Conservation (phyloP, 108 stramenopile genomes). For the Nitzschia sp. region DNA sequence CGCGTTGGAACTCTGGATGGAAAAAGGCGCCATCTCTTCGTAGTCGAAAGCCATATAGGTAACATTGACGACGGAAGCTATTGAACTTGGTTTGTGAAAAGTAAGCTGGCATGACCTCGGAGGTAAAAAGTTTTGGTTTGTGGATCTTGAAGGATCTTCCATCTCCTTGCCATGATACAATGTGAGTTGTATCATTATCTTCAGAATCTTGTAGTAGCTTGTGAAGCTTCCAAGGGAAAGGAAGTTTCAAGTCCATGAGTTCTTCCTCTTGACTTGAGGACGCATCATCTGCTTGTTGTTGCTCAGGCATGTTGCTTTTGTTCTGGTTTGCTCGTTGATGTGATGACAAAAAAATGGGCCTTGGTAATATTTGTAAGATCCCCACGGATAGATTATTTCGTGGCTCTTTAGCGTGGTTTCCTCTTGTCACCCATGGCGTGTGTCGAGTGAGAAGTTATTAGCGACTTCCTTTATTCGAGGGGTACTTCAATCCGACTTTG, state of each 20-base stretch:
- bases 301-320: background rate
- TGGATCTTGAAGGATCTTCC: slow-evolving; percentile 60
- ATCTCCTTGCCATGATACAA: slow-evolving; percentile 63
- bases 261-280: background rate
- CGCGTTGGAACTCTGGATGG: slow-evolving; percentile 18
- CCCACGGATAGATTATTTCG: too few species aligned
- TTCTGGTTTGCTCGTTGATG: too few species aligned
- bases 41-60: slow-evolving; percentile 15
- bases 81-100: slow-evolving; percentile 54
- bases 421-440: too few species aligned
- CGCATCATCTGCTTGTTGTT: background rate
- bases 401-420: too few species aligned
- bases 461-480: too few species aligned
- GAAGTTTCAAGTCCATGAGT: slow-evolving; percentile 22
- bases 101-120: slow-evolving; percentile 50
- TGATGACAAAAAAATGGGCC: too few species aligned
- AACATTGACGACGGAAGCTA: slow-evolving; percentile 64
- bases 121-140: slow-evolving; percentile 52
- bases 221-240: slow-evolving; percentile 48
- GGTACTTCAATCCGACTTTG: too few species aligned
- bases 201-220: slow-evolving; percentile 50
- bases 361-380: too few species aligned
- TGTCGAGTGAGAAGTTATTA: too few species aligned
- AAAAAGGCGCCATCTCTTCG: slow-evolving; percentile 18
- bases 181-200: slow-evolving; percentile 37